Evolutionary conservation across 2,329 filamentous ascomycete genomes (phyloP).

Genomic region (Thelonectria olida): DNA sequence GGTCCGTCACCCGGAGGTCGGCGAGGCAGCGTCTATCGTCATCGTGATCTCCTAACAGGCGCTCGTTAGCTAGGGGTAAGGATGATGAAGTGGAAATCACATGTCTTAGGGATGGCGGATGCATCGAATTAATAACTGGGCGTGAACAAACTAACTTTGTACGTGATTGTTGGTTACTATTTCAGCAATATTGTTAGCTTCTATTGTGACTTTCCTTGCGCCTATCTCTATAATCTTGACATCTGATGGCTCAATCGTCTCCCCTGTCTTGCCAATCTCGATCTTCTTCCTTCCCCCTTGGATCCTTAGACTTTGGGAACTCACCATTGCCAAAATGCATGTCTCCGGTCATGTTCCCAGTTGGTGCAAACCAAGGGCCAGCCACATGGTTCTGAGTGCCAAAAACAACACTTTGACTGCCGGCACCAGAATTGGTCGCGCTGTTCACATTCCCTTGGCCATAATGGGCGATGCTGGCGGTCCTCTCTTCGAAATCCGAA

Average conservation of each 20-base stretch:
- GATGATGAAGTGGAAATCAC: too few species aligned
- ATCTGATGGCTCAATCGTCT: background rate
- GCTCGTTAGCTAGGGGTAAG: too few species aligned
- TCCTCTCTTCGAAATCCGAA: background rate
- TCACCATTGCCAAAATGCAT: background rate
- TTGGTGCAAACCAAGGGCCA: too few species aligned
- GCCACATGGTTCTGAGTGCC: too few species aligned
- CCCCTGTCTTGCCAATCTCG: too few species aligned
- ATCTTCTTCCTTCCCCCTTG: too few species aligned
- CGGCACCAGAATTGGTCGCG: too few species aligned
- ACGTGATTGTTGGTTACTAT: background rate
- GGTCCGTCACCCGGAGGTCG: background rate
- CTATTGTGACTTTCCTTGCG: background rate
- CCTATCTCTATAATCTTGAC: background rate
- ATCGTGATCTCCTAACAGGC: too few species aligned
- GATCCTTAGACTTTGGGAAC: background rate
- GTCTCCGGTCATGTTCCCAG: background rate
- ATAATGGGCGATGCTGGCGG: background rate
- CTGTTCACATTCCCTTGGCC: background rate
- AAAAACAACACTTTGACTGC: too few species aligned
- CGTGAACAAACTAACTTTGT: background rate
- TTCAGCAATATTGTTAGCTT: background rate
- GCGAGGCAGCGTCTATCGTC: too few species aligned
- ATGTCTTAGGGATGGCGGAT: too few species aligned
- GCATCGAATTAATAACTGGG: background rate